phyloP scores from a whole-genome alignment of 2,329 filamentous ascomycete species.

The Hypoxylon rubiginosum region DNA sequence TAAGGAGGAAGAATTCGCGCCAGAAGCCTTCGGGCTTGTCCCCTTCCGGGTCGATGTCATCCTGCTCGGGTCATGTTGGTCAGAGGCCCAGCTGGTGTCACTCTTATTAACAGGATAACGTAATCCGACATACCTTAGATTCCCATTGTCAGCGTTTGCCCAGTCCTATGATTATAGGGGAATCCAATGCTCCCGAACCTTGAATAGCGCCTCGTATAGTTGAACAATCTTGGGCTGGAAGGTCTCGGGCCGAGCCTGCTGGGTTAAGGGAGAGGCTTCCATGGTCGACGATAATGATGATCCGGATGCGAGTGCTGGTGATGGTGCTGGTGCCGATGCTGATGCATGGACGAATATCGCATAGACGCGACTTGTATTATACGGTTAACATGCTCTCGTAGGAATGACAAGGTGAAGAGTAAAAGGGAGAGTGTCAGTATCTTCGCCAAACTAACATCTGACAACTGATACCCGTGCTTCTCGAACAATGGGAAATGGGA shows the following conservation, averaged over 20 bases:
- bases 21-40: conserved; percentile 92
- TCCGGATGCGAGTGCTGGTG: neutral
- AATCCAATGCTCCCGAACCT: conserved; percentile 61
- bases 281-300: conserved; percentile 59
- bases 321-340: conserved; percentile 22
- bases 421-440: neutral
- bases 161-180: conserved; percentile 36
- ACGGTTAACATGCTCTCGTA: neutral
- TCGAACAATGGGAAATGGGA: neutral
- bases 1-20: conserved; percentile 93
- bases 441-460: neutral
- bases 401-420: conserved; percentile 21
- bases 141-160: conserved; percentile 46
- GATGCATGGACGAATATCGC: conserved; percentile 30
- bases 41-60: conserved; percentile 72
- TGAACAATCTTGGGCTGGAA: conserved; percentile 96
- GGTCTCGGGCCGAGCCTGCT: conserved; percentile 88
- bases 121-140: conserved; percentile 47
- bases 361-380: conserved; percentile 7
- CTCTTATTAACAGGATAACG: conserved; percentile 3
- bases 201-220: conserved; percentile 88
- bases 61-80: conserved; percentile 50
- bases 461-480: conserved; percentile 5
- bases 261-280: conserved; percentile 93
- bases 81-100: conserved; percentile 37